phyloP scores from a whole-genome alignment of 306 rosid species.

The Sphenostylis stenocarpa region DNA sequence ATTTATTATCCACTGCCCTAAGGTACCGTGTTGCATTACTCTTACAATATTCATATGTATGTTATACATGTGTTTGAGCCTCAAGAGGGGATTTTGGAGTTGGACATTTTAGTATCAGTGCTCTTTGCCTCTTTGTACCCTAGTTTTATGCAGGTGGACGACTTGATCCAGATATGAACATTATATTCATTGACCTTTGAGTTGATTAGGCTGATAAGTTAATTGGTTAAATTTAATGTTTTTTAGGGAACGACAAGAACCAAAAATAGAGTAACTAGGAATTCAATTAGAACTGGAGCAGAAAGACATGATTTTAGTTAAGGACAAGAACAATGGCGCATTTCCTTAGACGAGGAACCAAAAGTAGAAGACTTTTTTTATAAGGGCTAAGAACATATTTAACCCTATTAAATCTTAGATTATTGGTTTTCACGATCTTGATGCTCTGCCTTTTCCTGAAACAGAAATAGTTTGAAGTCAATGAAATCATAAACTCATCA shows the following conservation, averaged over 20 bases:
- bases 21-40: background rate
- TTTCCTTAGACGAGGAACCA: too few species aligned
- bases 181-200: background rate
- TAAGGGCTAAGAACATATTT: background rate
- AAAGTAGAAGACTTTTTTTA: too few species aligned
- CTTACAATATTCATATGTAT: background rate
- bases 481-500: background rate
- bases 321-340: too few species aligned
- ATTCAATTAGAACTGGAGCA: too few species aligned
- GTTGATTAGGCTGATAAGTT: background rate
- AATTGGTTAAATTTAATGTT: background rate
- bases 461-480: background rate
- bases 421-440: background rate
- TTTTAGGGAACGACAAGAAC: too few species aligned
- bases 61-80: background rate
- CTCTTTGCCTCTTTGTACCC: background rate
- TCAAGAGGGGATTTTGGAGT: background rate
- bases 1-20: background rate
- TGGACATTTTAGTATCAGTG: background rate
- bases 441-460: background rate
- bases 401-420: background rate
- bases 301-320: too few species aligned
- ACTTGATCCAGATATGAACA: conserved; percentile 2
- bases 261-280: too few species aligned
- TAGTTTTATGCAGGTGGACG: background rate